phyloP scores from a whole-genome alignment of 345 rosid species.

The Mercurialis annua region DNA sequence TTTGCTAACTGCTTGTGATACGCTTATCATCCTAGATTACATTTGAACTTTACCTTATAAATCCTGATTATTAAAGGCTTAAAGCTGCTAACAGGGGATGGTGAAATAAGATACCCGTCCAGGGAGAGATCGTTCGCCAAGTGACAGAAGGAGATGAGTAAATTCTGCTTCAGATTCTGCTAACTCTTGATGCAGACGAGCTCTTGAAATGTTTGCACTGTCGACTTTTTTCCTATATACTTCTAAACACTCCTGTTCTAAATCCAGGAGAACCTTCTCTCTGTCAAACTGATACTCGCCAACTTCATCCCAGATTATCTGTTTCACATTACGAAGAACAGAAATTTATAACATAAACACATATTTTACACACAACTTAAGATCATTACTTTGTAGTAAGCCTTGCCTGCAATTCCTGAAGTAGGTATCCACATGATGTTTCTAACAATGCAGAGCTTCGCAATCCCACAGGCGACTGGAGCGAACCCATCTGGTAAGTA shows the following conservation, averaged over 20 bases:
- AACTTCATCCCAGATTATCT: slow-evolving; percentile 99
- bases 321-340: slow-evolving; percentile 16
- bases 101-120: slow-evolving; percentile 64
- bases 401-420: slow-evolving; percentile 86
- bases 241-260: slow-evolving; percentile 90
- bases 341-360: slow-evolving; percentile 1
- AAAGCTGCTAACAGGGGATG: slow-evolving; percentile 15
- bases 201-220: slow-evolving; percentile 82
- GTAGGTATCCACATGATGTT: slow-evolving; percentile 82
- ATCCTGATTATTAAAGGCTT: slow-evolving; percentile 6
- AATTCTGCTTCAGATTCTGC: slow-evolving; percentile 98
- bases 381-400: slow-evolving; percentile 8
- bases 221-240: slow-evolving; percentile 94
- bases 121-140: slow-evolving; percentile 91
- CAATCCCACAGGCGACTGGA: slow-evolving; percentile 59
- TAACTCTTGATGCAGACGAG: slow-evolving; percentile 93
- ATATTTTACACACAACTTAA: not conserved
- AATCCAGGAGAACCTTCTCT: slow-evolving; percentile 77
- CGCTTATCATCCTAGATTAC: no score
- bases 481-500: slow-evolving; percentile 54
- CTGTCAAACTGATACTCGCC: slow-evolving; percentile 77
- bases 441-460: slow-evolving; percentile 54
- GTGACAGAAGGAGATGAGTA: slow-evolving; percentile 90
- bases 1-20: not conserved
- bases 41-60: no score